Evolutionary conservation across 176 grass and related monocot genomes (phyloP), one percentile per base, ranked within the genome.

Genomic region (Ananas comosus): DNA sequence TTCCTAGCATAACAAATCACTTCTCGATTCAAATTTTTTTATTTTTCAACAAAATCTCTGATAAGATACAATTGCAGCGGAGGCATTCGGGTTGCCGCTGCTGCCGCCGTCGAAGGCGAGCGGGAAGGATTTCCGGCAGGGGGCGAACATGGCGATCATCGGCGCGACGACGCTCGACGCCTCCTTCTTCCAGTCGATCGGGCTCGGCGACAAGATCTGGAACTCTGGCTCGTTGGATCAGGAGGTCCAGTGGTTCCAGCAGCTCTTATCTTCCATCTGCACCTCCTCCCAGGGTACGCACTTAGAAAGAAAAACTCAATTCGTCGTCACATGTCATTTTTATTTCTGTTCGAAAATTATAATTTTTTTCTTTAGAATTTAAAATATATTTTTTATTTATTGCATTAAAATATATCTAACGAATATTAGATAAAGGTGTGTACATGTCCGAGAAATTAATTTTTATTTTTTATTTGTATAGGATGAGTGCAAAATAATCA

Each of bases 121-220:
- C 68, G 82, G 74, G 68, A 51, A 14, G 47, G 80, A 82, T 70
- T 90, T 90, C 76, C 71, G 64, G 78, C 75, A 73, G 54, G 93
- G 93, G 16, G 88, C 83, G 13, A 96, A 92, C 72, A 89, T 96
- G 88, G 92, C 92, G 64, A 89, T 91, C 72, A 96, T 81, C 21
- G 92, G 86, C 16, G 93, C 83, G 76, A 87, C 93, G 61, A 51
- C 84, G 14, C 83, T 92, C 50, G 78, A 89, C 51, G 33, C 72
- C 22, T 70, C 76, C 13, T 96, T 96, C 81, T 96, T 89, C 74
- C 12, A 79, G 56, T 76, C 78, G 7, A 85, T 64, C 12, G 93
- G 93, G 12, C 1, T 96, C 47, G 74, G 77, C 5, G 72, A 78
- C 64, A 80, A 71, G 21, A 85, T 96, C 17, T 96, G 83, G 86